Conservation (phyloP, 1,284 basidiomycete genomes). For the Peniophora sp. region DNA sequence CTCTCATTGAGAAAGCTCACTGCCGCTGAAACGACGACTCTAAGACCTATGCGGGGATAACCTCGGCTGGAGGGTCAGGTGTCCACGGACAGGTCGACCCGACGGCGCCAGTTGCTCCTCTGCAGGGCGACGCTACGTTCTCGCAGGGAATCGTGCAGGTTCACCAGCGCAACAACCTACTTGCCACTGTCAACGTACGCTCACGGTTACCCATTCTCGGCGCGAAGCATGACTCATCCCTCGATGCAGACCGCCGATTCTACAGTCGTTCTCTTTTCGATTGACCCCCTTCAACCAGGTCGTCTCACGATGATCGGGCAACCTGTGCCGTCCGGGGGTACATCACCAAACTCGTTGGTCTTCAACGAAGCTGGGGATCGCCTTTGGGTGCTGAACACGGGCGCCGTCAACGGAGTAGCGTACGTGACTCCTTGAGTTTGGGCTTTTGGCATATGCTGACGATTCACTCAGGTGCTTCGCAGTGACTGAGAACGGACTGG, state of each 20-base stretch:
- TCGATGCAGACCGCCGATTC: slow-evolving; percentile 29
- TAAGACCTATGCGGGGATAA: slow-evolving; percentile 25
- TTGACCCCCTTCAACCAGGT: slow-evolving; percentile 29
- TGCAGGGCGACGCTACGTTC: slow-evolving; percentile 27
- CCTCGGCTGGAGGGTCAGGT: slow-evolving; percentile 27
- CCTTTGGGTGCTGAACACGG: slow-evolving; percentile 35
- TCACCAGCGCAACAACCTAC: slow-evolving; percentile 22
- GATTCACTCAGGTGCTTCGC: slow-evolving; percentile 28
- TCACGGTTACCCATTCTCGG: neutral
- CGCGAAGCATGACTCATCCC: slow-evolving; percentile 1
- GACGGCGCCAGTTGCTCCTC: slow-evolving; percentile 14
- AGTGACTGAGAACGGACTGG: slow-evolving; percentile 25
- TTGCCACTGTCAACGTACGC: slow-evolving; percentile 31
- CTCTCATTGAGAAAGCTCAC: neutral
- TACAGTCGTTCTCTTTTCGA: slow-evolving; percentile 31
- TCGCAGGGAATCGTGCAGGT: slow-evolving; percentile 32
- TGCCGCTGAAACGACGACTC: too few species aligned
- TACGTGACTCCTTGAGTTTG: slow-evolving; percentile 11
- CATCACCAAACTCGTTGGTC: slow-evolving; percentile 34
- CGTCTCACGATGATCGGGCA: slow-evolving; percentile 27
- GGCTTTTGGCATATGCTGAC: neutral
- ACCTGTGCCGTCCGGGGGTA: slow-evolving; percentile 28
- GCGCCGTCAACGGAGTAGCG: slow-evolving; percentile 32
- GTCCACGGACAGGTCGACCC: slow-evolving; percentile 20
- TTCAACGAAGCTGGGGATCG: slow-evolving; percentile 27